Evolutionary conservation across 768 basidiomycete genomes (phyloP).

Genomic region (Pholiota microspora): DNA sequence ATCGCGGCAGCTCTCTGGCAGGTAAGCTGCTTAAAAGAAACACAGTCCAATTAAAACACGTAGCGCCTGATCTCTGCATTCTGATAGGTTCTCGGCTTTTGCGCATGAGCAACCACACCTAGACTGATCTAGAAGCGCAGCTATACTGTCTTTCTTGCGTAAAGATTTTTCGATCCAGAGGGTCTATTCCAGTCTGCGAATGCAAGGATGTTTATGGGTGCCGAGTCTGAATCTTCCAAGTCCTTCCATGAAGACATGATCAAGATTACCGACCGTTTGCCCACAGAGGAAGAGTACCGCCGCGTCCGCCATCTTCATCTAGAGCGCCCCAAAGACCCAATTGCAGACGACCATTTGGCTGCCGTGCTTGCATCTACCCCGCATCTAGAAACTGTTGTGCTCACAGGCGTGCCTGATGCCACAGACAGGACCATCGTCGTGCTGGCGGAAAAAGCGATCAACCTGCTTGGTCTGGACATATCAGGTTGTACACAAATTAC

Average conservation of each 20-base stretch:
- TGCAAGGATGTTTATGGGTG: slow-evolving; percentile 22
- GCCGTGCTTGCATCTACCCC: slow-evolving; percentile 55
- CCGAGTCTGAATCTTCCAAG: slow-evolving; percentile 27
- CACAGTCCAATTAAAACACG: no score
- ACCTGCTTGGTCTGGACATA: slow-evolving; percentile 75
- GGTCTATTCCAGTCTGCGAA: neutral
- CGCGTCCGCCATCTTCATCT: slow-evolving; percentile 61
- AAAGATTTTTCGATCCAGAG: slow-evolving; percentile 1
- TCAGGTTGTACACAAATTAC: slow-evolving; percentile 73
- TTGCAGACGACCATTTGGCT: slow-evolving; percentile 63
- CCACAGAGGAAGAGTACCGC: slow-evolving; percentile 55
- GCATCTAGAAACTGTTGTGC: slow-evolving; percentile 62
- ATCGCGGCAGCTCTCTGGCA: no score
- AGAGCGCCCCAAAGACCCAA: slow-evolving; percentile 33
- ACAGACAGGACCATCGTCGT: slow-evolving; percentile 68
- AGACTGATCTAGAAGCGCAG: slow-evolving; percentile 27
- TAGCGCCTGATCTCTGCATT: neutral
- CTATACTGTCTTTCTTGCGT: neutral
- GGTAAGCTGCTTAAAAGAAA: no score
- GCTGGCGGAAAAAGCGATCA: slow-evolving; percentile 59
- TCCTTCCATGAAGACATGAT: slow-evolving; percentile 58
- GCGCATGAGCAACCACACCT: slow-evolving; percentile 18
- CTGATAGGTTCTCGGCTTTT: slow-evolving; percentile 5
- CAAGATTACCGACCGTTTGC: slow-evolving; percentile 57
- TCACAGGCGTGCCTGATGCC: slow-evolving; percentile 65